phyloP scores from a whole-genome alignment of 768 basidiomycete species.

The Macrolepiota fuliginosa region DNA sequence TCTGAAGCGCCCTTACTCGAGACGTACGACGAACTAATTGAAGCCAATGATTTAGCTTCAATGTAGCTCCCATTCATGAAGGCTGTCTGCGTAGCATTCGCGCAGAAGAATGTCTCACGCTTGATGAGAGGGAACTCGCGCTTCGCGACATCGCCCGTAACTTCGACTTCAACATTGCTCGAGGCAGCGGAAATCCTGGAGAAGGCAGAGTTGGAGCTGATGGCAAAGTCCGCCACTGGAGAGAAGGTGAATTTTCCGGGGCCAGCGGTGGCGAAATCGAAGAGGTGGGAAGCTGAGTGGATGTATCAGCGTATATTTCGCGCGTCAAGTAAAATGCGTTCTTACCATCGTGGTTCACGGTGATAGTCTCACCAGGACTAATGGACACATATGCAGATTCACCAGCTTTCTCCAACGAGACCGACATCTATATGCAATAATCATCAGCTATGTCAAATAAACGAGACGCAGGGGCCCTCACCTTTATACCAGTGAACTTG shows the following conservation, averaged over 20 bases:
- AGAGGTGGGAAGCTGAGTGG: conserved; percentile 35
- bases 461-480: conserved; percentile 15
- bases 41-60: conserved; percentile 39
- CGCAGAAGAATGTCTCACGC: conserved; percentile 39
- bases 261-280: conserved; percentile 39
- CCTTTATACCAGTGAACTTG: conserved; percentile 43
- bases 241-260: conserved; percentile 38
- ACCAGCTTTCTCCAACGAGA: conserved; percentile 34
- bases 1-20: conserved; percentile 32
- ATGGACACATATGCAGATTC: conserved; percentile 39
- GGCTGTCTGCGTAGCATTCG: conserved; percentile 26
- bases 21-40: conserved; percentile 31
- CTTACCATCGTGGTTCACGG: conserved; percentile 36
- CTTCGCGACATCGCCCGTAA: conserved; percentile 32
- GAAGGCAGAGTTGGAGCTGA: conserved; percentile 27
- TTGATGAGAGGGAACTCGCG: conserved; percentile 30
- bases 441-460: not conserved
- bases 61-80: conserved; percentile 41
- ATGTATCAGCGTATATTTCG: not conserved
- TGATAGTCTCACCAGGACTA: conserved; percentile 36
- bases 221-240: conserved; percentile 37
- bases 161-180: conserved; percentile 29
- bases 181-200: conserved; percentile 24
- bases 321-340: not conserved
- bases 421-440: conserved; percentile 26